Percentiles rank a stretch among this genome's conserved stretches.
These are phyloP conservation scores for Berberis thunbergii DNA, from an alignment of 164 flowering plant genomes.

Conservation along the genomic window DNA sequence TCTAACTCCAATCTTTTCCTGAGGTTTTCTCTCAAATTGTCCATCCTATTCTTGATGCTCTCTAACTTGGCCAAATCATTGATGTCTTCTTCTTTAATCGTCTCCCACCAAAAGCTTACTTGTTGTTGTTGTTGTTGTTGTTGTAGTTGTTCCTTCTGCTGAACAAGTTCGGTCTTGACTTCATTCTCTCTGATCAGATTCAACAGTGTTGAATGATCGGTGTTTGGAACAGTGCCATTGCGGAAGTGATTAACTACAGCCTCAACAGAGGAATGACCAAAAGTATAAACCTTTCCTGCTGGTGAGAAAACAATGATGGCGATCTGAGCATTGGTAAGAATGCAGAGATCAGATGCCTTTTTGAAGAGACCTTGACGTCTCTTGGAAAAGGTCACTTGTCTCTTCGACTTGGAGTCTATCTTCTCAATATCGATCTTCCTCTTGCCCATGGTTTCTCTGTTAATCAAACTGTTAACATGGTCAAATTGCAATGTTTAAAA, in stretches of 20 bases:
- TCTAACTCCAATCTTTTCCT: no score
- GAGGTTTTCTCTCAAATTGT: neutral
- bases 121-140: no score
- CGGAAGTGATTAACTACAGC: conserved; percentile 6
- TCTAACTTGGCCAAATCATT: neutral
- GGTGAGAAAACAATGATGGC: conserved; percentile 17
- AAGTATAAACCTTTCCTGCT: conserved; percentile 4
- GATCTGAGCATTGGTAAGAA: conserved; percentile 7
- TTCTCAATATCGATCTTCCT: conserved; percentile 7
- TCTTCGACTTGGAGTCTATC: conserved; percentile 4
- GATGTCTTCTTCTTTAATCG: neutral
- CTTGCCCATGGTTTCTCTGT: neutral
- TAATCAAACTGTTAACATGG: neutral
- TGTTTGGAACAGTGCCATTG: neutral
- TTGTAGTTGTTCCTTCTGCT: neutral
- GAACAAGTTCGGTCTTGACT: neutral
- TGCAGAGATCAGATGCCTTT: conserved; percentile 12
- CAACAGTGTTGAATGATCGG: neutral
- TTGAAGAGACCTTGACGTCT: conserved; percentile 15
- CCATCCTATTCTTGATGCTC: neutral
- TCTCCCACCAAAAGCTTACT: neutral
- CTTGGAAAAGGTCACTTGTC: conserved; percentile 16
- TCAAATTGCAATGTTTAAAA: no score
- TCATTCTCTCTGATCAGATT: neutral
- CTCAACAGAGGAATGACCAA: conserved; percentile 16